Conservation (phyloP, 2,329 filamentous ascomycete genomes). For the Sclerotinia spermophila region DNA sequence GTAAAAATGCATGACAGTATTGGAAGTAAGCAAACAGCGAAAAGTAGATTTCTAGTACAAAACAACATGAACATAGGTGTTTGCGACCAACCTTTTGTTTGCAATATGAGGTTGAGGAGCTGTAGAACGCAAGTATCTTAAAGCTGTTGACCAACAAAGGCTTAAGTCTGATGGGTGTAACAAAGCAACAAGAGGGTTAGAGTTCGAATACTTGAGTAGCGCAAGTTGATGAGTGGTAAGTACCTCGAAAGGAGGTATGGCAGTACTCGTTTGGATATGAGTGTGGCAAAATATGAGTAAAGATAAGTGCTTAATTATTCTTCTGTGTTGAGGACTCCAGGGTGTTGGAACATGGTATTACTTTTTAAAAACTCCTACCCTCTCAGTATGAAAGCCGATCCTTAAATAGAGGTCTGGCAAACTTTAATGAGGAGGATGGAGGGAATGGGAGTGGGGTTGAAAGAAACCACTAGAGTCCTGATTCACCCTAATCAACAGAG, state of each 20-base stretch:
- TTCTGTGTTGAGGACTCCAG: neutral
- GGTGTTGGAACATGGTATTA: neutral
- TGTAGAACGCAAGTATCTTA: neutral
- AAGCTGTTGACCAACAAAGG: neutral
- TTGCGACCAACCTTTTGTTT: conserved; percentile 2
- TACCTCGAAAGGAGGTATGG: neutral
- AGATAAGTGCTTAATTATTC: neutral
- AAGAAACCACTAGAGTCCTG: neutral
- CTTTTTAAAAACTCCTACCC: neutral
- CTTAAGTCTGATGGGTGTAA: neutral
- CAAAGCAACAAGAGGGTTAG: neutral
- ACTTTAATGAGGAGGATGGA: neutral
- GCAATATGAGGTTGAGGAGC: neutral
- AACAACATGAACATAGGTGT: neutral
- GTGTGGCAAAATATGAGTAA: neutral
- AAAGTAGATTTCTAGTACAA: neutral
- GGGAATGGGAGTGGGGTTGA: neutral
- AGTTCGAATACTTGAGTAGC: neutral
- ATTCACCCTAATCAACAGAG: neutral
- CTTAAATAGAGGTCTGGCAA: neutral
- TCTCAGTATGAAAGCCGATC: too few species aligned
- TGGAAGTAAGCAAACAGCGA: neutral
- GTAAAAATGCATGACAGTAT: neutral
- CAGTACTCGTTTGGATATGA: neutral
- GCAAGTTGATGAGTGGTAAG: too few species aligned